Conservation (phyloP, 1,284 basidiomycete genomes). For the Rhodotorula sp. region DNA sequence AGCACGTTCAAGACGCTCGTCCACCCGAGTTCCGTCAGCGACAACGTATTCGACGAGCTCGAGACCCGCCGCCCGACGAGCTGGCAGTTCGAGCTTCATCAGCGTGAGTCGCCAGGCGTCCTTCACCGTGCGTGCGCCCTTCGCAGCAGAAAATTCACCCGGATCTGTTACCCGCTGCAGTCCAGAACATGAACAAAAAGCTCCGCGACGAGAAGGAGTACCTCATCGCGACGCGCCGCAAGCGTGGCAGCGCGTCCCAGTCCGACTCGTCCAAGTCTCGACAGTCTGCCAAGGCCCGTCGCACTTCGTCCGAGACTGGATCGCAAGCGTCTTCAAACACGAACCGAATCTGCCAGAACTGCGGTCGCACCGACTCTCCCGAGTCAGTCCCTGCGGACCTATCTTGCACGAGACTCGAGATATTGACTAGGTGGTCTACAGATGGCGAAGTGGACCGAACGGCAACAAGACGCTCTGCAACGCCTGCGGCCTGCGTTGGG, state of each 20-base stretch:
- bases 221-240: slow-evolving; percentile 37
- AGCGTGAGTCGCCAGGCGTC: slow-evolving; percentile 59
- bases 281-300: slow-evolving; percentile 7
- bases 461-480: slow-evolving; percentile 86
- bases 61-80: slow-evolving; percentile 65
- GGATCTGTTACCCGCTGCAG: not conserved
- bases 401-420: no score
- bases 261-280: slow-evolving; percentile 12
- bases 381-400: slow-evolving; percentile 24
- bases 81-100: slow-evolving; percentile 91
- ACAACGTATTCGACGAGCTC: slow-evolving; percentile 71
- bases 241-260: slow-evolving; percentile 29
- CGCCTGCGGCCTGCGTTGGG: slow-evolving; percentile 66
- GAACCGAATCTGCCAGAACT: slow-evolving; percentile 40
- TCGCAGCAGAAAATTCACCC: not conserved
- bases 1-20: slow-evolving; percentile 44
- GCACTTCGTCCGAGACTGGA: slow-evolving; percentile 19
- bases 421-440: not conserved
- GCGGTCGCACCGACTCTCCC: slow-evolving; percentile 41
- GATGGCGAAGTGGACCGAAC: slow-evolving; percentile 36
- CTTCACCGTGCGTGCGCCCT: no score
- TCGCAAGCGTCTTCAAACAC: slow-evolving; percentile 27
- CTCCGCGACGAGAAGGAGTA: slow-evolving; percentile 66
- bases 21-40: slow-evolving; percentile 37
- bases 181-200: slow-evolving; percentile 62